Percentiles rank a stretch among this genome's conserved stretches.
phyloP scores from a whole-genome alignment of 495 filamentous ascomycete genomes.

The Aspergillus ostianus region DNA sequence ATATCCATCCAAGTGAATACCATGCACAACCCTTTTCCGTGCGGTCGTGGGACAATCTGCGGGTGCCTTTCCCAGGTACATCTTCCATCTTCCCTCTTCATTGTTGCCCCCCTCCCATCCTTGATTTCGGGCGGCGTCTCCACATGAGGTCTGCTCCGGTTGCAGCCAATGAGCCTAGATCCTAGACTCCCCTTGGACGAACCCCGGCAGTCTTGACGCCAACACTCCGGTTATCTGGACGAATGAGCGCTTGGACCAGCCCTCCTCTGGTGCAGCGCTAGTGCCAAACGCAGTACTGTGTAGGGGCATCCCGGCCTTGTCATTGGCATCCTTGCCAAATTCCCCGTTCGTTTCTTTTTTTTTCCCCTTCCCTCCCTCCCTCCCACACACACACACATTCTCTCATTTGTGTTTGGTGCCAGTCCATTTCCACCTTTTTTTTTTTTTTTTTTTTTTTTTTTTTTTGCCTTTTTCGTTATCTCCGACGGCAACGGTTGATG shows the following conservation, averaged over 20 bases:
- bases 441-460: background rate
- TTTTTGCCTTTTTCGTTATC: background rate
- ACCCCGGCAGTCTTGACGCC: conserved; percentile 18
- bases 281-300: conserved; percentile 13
- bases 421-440: too few species aligned
- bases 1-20: too few species aligned
- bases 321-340: conserved; percentile 12
- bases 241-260: background rate
- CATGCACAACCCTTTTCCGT: too few species aligned
- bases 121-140: conserved; percentile 13
- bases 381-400: too few species aligned
- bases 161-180: conserved; percentile 13
- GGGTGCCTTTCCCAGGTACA: background rate
- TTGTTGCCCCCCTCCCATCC: background rate
- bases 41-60: background rate
- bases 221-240: conserved; percentile 8
- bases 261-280: conserved; percentile 1
- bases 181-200: background rate
- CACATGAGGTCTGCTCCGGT: conserved; percentile 6
- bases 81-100: background rate
- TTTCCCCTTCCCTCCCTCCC: background rate
- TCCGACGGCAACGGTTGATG: conserved; percentile 5
- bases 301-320: background rate
- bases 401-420: too few species aligned
- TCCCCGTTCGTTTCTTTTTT: background rate